Evolutionary conservation across 2,329 filamentous ascomycete species (phyloP).

Genomic region (Ophiostoma montium): DNA sequence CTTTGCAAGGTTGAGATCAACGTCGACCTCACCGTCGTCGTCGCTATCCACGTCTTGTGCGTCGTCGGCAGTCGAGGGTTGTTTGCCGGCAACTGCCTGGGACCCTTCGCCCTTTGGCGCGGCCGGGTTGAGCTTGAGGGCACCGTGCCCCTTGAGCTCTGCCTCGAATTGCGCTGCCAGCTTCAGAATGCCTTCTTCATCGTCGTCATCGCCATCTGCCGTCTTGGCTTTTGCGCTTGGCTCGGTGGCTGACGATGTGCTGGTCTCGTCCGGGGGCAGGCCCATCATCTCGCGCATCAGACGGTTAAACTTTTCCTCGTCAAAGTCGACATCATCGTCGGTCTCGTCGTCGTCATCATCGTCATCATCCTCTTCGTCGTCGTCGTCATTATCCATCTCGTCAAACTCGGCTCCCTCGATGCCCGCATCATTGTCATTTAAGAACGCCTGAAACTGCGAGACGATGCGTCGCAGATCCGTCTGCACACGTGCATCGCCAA

Average conservation of each 20-base stretch:
- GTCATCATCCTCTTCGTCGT: constrained; percentile 33
- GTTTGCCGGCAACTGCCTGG: constrained; percentile 14
- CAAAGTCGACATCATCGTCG: constrained; percentile 59
- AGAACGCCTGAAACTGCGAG: constrained; percentile 78
- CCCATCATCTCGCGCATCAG: constrained; percentile 95
- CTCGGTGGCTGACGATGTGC: not conserved
- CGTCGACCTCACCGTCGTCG: constrained; percentile 47
- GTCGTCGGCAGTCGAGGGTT: no score
- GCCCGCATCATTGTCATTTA: constrained; percentile 74
- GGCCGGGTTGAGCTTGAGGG: constrained; percentile 38
- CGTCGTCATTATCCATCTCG: constrained; percentile 50
- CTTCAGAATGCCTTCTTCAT: constrained; percentile 42
- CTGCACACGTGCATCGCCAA: constrained; percentile 54
- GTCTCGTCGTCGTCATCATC: constrained; percentile 39
- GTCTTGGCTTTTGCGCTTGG: not conserved
- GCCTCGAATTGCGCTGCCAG: constrained; percentile 57
- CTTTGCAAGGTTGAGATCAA: constrained; percentile 77
- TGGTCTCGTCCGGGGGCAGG: constrained; percentile 24
- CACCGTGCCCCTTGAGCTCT: constrained; percentile 56
- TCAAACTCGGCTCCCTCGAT: constrained; percentile 61
- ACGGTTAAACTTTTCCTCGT: constrained; percentile 69
- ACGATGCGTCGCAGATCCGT: constrained; percentile 82
- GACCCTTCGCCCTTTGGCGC: constrained; percentile 15
- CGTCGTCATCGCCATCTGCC: constrained; percentile 8
- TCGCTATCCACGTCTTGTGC: not conserved